phyloP scores from a whole-genome alignment of 129 eudicot genomes.

The sunflower (Helianthus annuus) region HanXRQr2.0-SUNRISE NC_035436.2:10060091-10060590 shows the following conservation, averaged over 20 bases:
- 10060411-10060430: background rate
- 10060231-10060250: too few relatives aligned
- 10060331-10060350: conserved; percentile 23
- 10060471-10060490: background rate
- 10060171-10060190: too few relatives aligned
- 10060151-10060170: too few relatives aligned
- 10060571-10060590: conserved; percentile 19
- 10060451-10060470: background rate
- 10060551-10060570: conserved; percentile 25
- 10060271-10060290: too few relatives aligned
- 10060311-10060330: too few relatives aligned
- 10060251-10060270: too few relatives aligned
- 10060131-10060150: too few relatives aligned
- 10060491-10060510: conserved; percentile 31
- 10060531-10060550: conserved; percentile 12
- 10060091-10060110: too few relatives aligned
- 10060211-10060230: too few relatives aligned
- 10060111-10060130: too few relatives aligned
- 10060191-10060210: too few relatives aligned
- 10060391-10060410: conserved; percentile 25
- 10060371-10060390: conserved; percentile 20
- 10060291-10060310: too few relatives aligned
- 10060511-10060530: conserved; percentile 15
- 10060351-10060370: conserved; percentile 25
- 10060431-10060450: conserved; percentile 8